Base-by-base conservation (phyloP, 768 basidiomycete species). In the Lyophyllum semitale region DNA sequence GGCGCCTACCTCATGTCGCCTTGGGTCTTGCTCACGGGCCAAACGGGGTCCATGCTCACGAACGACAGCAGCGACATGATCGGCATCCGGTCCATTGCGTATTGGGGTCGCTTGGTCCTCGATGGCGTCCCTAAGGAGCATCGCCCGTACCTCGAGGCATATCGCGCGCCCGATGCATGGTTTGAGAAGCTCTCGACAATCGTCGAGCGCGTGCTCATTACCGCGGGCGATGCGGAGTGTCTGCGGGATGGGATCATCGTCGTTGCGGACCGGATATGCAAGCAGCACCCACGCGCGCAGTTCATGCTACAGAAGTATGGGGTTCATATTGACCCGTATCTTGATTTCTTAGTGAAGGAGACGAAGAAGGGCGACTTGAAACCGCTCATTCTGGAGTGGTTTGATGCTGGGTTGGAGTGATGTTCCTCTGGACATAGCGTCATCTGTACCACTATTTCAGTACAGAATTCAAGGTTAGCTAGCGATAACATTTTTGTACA, bases 311-410 rank as follows among this genome's bases (percentile, higher is more conserved):
- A 76, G 56, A 54, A 64, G 25, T 55, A 60, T 41, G 76, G 74
- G 1, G 60, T 75, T 9, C 76, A 77, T 47, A 68, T 73, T 53
- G 73, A 76, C 51, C 65, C 68, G 42, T 71, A 63, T 32, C 58
- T 71, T 32, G 73, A 77, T 54, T 70, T 71, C 38, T 43, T 68
- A 20, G 44, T 44, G 27, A 58, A 49, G 32, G 65, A 59, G 48
- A 61, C 58, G 53, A 59, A 53, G 27, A 29, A 58, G 11, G 58
- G 61, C 25, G 59, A 63, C 26, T 45, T 66, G 40, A 71, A 66
- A 7, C 55, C 60, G 1, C 40, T 51, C 13, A 68, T 71, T 32
- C 38, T 61, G 58, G 54, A 62, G 18, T 63, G 59, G 56, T 57
- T 62, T 13, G 51, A 46, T 1, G 26, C 50, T 25, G 53, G 51